A percentile compares a stretch with the other conserved stretches of the same genome.
Conservation (phyloP, 2,329 filamentous ascomycete species). For the Nectriaceae sp. region DNA sequence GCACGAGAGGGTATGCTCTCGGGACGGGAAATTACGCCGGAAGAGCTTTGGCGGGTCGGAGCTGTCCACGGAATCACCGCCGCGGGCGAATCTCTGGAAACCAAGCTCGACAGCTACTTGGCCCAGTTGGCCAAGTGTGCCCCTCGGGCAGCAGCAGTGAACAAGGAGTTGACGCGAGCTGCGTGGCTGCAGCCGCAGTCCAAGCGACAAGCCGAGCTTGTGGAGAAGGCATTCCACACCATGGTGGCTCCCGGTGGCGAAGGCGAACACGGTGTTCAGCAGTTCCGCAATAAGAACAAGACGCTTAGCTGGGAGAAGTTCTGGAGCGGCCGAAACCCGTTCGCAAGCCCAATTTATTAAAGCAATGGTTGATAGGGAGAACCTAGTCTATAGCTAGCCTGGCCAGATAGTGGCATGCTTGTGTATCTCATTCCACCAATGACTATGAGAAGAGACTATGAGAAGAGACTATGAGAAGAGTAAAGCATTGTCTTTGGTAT, state of each 20-base stretch:
- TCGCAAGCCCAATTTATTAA: no score
- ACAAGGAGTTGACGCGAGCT: conserved; percentile 8
- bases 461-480: no score
- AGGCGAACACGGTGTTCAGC: conserved; percentile 8
- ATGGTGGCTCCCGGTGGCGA: conserved; percentile 12
- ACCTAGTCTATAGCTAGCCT: no score
- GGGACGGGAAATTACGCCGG: conserved; percentile 4
- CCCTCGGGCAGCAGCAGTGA: conserved; percentile 7
- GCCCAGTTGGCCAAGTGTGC: conserved; percentile 8
- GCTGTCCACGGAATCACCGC: conserved; percentile 1
- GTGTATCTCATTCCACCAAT: no score
- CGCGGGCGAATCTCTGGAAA: background rate
- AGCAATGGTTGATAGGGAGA: no score
- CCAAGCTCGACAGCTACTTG: background rate
- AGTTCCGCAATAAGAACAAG: conserved; percentile 5
- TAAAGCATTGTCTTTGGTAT: no score
- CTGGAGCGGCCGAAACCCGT: background rate
- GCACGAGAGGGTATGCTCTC: conserved; percentile 13
- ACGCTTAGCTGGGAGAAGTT: background rate
- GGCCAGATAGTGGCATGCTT: no score
- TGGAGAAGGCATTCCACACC: background rate
- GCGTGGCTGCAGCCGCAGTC: conserved; percentile 5
- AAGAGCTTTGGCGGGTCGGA: conserved; percentile 4
- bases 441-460: no score
- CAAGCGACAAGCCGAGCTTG: background rate